Conservation (phyloP, 1,284 basidiomycete genomes). For the Rhodotorula sp. region DNA sequence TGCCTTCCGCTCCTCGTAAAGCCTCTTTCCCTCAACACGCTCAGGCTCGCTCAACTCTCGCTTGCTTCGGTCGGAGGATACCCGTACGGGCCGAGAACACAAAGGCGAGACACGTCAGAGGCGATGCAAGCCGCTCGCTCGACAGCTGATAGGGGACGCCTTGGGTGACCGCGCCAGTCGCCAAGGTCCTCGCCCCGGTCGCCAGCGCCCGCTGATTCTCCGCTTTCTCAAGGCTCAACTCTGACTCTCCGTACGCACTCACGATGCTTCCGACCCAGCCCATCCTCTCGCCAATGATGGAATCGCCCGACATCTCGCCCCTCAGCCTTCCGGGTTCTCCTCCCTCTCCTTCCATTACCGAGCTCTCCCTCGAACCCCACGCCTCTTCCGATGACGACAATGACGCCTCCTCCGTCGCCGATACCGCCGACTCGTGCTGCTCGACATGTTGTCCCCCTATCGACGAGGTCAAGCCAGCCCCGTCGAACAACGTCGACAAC, state of each 20-base stretch:
- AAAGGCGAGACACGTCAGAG: too few relatives aligned
- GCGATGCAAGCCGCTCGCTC: neutral
- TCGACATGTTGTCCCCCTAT: slow-evolving; percentile 6
- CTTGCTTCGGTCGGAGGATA: too few relatives aligned
- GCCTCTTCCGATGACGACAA: neutral
- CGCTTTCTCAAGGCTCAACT: too few relatives aligned
- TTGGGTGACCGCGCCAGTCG: neutral
- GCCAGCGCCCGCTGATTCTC: neutral
- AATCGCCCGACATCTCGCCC: neutral
- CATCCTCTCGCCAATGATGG: neutral
- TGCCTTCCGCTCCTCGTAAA: too few relatives aligned
- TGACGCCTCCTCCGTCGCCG: slow-evolving; percentile 1
- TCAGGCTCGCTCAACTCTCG: too few relatives aligned
- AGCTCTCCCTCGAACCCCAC: slow-evolving; percentile 1
- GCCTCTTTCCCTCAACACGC: too few relatives aligned
- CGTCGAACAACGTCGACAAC: too few relatives aligned
- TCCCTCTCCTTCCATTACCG: neutral
- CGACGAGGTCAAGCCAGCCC: neutral
- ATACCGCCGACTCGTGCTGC: slow-evolving; percentile 7
- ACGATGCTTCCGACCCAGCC: neutral
- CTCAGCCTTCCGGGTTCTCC: neutral
- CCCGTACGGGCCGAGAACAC: too few relatives aligned
- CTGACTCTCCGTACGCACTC: neutral
- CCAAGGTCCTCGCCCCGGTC: neutral
- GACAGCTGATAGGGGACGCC: neutral